Evolutionary conservation across 164 flowering plant genomes (phyloP).

Genomic region (Platanus orientalis): DNA sequence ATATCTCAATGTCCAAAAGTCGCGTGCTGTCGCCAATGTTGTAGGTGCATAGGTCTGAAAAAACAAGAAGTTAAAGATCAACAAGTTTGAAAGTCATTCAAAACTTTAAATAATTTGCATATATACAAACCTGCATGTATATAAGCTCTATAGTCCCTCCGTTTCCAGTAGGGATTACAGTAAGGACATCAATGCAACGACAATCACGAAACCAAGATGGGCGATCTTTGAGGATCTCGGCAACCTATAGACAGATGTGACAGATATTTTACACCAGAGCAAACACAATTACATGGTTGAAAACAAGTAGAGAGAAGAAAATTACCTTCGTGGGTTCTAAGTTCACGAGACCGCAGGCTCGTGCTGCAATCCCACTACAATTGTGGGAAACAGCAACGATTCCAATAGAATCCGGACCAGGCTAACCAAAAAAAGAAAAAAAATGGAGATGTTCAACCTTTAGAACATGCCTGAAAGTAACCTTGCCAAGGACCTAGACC

Average conservation of each 20-base stretch:
- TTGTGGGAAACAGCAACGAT: constrained; percentile 89
- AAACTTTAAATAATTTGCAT: neutral
- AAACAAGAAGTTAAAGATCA: neutral
- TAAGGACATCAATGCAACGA: constrained; percentile 61
- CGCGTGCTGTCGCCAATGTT: constrained; percentile 82
- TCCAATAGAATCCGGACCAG: constrained; percentile 99
- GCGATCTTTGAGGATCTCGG: constrained; percentile 85
- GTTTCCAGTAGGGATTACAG: constrained; percentile 61
- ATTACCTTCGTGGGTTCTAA: constrained; percentile 80
- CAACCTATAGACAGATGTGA: constrained; percentile 38
- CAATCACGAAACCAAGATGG: constrained; percentile 84
- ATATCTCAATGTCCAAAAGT: constrained; percentile 84
- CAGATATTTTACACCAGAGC: neutral
- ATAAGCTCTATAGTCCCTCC: constrained; percentile 80
- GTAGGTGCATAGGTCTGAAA: constrained; percentile 80
- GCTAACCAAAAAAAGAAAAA: constrained; percentile 13
- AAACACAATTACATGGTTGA: neutral
- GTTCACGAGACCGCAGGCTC: constrained; percentile 92
- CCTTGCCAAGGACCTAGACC: neutral
- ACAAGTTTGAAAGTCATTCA: neutral
- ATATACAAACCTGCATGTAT: constrained; percentile 66
- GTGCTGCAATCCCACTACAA: constrained; percentile 85
- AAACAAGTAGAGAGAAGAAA: neutral
- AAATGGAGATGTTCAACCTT: neutral
- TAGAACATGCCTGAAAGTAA: neutral